Percentiles rank a stretch among this genome's conserved stretches.
Evolutionary conservation across 2,329 filamentous ascomycete species (phyloP).

Genomic region (Fusarium staphyleae): DNA sequence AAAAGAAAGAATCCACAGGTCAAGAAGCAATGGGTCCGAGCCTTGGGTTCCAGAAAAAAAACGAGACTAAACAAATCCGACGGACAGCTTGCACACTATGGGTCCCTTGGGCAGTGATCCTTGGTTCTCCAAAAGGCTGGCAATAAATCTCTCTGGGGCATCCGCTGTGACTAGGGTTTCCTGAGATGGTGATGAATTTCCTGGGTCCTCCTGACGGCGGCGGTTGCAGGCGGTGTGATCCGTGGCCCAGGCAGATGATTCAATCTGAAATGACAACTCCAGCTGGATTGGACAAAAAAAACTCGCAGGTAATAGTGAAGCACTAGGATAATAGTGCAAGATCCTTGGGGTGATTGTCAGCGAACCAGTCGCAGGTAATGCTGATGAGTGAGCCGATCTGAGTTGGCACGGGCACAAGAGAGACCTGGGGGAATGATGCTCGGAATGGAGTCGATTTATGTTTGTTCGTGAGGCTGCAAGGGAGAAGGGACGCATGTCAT

Average conservation of each 20-base stretch:
- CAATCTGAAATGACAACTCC: slow-evolving; percentile 38
- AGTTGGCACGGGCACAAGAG: slow-evolving; percentile 33
- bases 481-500: slow-evolving; percentile 40
- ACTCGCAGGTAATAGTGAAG: slow-evolving; percentile 37
- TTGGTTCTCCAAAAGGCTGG: slow-evolving; percentile 39
- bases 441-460: slow-evolving; percentile 42
- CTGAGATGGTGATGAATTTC: slow-evolving; percentile 39
- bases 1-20: slow-evolving; percentile 42
- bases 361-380: slow-evolving; percentile 38
- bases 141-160: slow-evolving; percentile 40
- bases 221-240: slow-evolving; percentile 43
- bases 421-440: slow-evolving; percentile 26
- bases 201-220: slow-evolving; percentile 39
- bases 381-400: slow-evolving; percentile 35
- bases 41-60: slow-evolving; percentile 39
- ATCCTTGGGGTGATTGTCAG: slow-evolving; percentile 36
- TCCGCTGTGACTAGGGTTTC: slow-evolving; percentile 43
- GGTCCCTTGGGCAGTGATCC: slow-evolving; percentile 44
- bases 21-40: slow-evolving; percentile 35
- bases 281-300: slow-evolving; percentile 37
- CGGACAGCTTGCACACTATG: slow-evolving; percentile 42
- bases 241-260: slow-evolving; percentile 39
- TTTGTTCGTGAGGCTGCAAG: slow-evolving; percentile 43
- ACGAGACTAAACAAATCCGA: slow-evolving; percentile 41
- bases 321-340: slow-evolving; percentile 39